Percentiles rank a stretch among this genome's conserved stretches.
These are phyloP conservation scores for Heliosperma pusillum DNA, from an alignment of 148 eudicot species.

Conservation along the genomic window DNA sequence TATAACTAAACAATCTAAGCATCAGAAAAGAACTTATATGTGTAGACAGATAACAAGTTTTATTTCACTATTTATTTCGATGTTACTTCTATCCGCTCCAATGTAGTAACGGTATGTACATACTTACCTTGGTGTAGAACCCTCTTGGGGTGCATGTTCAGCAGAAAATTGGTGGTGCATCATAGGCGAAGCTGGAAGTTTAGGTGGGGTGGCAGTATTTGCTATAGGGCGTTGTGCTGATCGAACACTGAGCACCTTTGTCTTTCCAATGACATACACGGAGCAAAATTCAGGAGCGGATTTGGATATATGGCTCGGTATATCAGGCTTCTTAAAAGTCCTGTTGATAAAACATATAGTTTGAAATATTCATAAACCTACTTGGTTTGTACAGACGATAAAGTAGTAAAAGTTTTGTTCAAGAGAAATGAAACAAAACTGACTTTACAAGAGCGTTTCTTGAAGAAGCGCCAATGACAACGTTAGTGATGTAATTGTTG, in stretches of 20 bases:
- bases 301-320: slow-evolving; percentile 44
- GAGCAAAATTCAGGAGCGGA: slow-evolving; percentile 69
- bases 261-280: slow-evolving; percentile 58
- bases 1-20: background rate
- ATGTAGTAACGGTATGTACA: background rate
- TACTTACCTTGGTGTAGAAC: slow-evolving; percentile 19
- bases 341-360: slow-evolving; percentile 27
- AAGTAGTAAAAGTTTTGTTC: too few species aligned
- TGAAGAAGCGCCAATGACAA: slow-evolving; percentile 63
- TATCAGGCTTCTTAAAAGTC: slow-evolving; percentile 53
- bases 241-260: slow-evolving; percentile 49
- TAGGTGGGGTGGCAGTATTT: slow-evolving; percentile 42
- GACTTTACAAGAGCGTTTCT: slow-evolving; percentile 45
- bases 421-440: slow-evolving; percentile 12
- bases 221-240: slow-evolving; percentile 44
- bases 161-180: slow-evolving; percentile 12
- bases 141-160: slow-evolving; percentile 18
- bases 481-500: slow-evolving; percentile 32
- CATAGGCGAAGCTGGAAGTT: slow-evolving; percentile 26
- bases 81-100: too few species aligned
- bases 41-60: too few species aligned
- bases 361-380: background rate
- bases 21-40: background rate
- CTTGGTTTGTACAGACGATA: slow-evolving; percentile 2
- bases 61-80: too few species aligned